phyloP scores from a whole-genome alignment of 2,329 filamentous ascomycete species.

The Cryphonectria nitschkei region DNA sequence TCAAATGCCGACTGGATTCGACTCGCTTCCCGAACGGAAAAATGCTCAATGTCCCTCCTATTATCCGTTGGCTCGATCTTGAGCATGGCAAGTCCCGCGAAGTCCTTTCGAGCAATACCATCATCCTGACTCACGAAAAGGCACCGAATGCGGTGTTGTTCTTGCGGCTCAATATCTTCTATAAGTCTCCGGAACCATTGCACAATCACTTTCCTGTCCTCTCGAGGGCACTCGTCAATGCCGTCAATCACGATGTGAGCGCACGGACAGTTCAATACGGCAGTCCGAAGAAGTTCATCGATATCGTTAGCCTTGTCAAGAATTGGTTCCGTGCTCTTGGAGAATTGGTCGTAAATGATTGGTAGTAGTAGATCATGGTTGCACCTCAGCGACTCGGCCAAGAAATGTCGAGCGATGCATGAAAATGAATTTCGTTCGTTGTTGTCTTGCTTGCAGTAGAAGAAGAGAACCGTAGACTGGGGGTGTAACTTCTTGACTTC shows the following conservation, averaged over 20 bases:
- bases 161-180: conserved; percentile 7
- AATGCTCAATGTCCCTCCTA: conserved; percentile 5
- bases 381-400: conserved; percentile 41
- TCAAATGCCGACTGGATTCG: conserved; percentile 6
- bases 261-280: conserved; percentile 34
- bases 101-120: conserved; percentile 35
- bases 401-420: conserved; percentile 38
- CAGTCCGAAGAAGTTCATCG: conserved; percentile 38
- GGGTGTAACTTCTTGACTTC: conserved; percentile 29
- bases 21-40: not conserved
- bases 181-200: conserved; percentile 34
- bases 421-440: conserved; percentile 38
- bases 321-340: conserved; percentile 36
- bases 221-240: conserved; percentile 44
- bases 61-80: conserved; percentile 29
- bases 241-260: conserved; percentile 46
- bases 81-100: conserved; percentile 33
- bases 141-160: conserved; percentile 33
- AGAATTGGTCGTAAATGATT: conserved; percentile 40
- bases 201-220: conserved; percentile 39
- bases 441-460: conserved; percentile 45
- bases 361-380: conserved; percentile 35
- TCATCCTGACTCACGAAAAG: conserved; percentile 45
- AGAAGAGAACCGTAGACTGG: conserved; percentile 37
- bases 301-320: conserved; percentile 35